Base-by-base conservation (phyloP, 2,329 filamentous ascomycete species). In the Aspergillus pseudoviridinutans region DNA sequence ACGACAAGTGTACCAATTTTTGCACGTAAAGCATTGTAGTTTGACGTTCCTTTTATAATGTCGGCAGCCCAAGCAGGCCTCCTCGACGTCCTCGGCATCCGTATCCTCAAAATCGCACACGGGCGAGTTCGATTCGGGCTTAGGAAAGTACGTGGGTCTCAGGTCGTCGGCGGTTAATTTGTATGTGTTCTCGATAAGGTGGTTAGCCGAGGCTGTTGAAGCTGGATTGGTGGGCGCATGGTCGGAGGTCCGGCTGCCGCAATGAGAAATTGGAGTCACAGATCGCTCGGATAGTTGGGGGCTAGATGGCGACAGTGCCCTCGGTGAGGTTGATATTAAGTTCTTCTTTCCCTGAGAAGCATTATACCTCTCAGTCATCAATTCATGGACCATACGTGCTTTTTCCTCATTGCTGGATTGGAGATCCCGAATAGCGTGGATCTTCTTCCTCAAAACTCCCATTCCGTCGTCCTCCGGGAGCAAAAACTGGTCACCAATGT, bases 21-120 rank as follows among this genome's bases (percentile, higher is more conserved):
- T 85, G 76, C 94, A 99, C 27, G 89, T 88, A 63, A 85, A 91
- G 74, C 94, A 99, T 76, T 99, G 92, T 35, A 97, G 79, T 74
- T 97, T 97, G 66, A 99, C 91, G 66, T 97, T 97, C 62, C 94
- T 87, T 69, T 90, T 91, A 74, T 99, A 99, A 75, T 99, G 94
- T 66, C 88, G 82, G 72, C 94, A 99, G 0, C 94, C 94, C 4
- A 97, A 76, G 29, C 80, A 77, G 3, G 76, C 79, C 24, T 80
- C 80, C 6, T 81, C 72, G 53, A 81, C 69, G 62, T 83, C 70
- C 47, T 80, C 80, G 4, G 77, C 75, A 29, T 73, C 69, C n/a
- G 70, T 64, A 50, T 76, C 76, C 32, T 82, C 79, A 10, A 64
- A 59, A 22, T 71, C 66, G 47, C 64, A 60, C 44, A 67, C 60